Conservation (phyloP, 257 asterid species). For the Solanum raphanifolium region DNA sequence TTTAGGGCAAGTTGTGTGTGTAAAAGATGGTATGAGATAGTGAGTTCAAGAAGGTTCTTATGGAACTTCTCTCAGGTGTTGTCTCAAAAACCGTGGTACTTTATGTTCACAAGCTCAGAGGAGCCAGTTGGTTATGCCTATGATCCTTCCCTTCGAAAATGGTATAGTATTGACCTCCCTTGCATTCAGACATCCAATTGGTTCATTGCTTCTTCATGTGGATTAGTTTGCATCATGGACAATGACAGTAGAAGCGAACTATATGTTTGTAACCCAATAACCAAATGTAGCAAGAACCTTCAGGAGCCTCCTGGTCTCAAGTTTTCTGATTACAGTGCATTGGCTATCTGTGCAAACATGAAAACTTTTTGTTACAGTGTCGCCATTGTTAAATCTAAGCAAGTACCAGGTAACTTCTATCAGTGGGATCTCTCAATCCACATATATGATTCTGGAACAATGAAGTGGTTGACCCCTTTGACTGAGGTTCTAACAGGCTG, state of each 20-base stretch:
- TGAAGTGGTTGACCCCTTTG: conserved; percentile 44
- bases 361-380: conserved; percentile 32
- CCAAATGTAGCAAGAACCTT: conserved; percentile 36
- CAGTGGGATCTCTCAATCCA: conserved; percentile 86
- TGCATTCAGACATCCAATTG: conserved; percentile 60
- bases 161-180: conserved; percentile 83
- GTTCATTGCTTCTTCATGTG: conserved; percentile 70
- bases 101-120: conserved; percentile 89
- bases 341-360: conserved; percentile 50
- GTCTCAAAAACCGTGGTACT: conserved; percentile 84
- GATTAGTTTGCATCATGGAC: conserved; percentile 86
- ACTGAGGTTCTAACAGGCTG: conserved; percentile 67
- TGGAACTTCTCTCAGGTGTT: conserved; percentile 46
- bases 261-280: conserved; percentile 75
- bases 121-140: conserved; percentile 80
- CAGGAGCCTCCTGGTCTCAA: conserved; percentile 59
- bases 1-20: conserved; percentile 76
- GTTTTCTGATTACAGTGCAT: conserved; percentile 66
- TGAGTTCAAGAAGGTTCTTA: conserved; percentile 54
- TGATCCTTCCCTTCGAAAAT: conserved; percentile 64
- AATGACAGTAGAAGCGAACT: conserved; percentile 61
- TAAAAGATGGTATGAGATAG: conserved; percentile 78
- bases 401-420: conserved; percentile 68
- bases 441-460: conserved; percentile 49
- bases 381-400: conserved; percentile 63